Evolutionary conservation across 2,329 filamentous ascomycete genomes (phyloP), one percentile per base, ranked within the genome.

Genomic region (Phaeophleospora eucalypticola): DNA sequence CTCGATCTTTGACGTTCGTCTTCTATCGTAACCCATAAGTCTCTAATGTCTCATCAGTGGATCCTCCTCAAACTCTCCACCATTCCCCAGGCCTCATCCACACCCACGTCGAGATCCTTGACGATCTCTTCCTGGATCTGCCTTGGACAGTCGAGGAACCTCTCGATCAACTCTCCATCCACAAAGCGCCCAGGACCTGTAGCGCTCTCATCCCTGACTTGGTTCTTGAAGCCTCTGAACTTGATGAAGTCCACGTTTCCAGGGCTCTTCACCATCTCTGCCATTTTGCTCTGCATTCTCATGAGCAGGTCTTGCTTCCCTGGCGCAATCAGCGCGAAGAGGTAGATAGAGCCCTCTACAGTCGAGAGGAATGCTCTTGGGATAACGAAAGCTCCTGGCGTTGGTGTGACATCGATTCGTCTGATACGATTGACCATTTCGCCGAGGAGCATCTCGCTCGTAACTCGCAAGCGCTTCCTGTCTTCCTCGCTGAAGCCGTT

Each of bases 391-490:
- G 87, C 82, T 54, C 77, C 82, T 2, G 81, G 71, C 15, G 76
- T 77, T 2, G 81, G 74, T 20, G 81, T 76, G 8, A 94, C 81
- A 44, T 84, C 76, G 15, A 97, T 80, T 20, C 80, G 80, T 17
- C 84, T 80, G 45, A 97, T 95, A 24, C 82, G 80, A 63, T 98
- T 98, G 45, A 97, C 88, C 79, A 93, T 89, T 66, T 98, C 91
- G 1, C 93, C 90, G 8, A 98, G 74, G 36, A 85, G 82, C 53
- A 97, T 81, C 67, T 96, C 90, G 49, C 86, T 84, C 1, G 81
- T 87, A 4, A 89, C 75, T 35, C 87, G 78, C 55, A 97, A 70
- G 20, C 82, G 76, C 41, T 78, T 78, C 49, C 77, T 79, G 58
- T 95, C 89, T 43, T 93, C 84, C 1, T 79, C 77, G 0, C 83